Conservation (phyloP, 441 rosid species). For the Kokia cookei region DNA sequence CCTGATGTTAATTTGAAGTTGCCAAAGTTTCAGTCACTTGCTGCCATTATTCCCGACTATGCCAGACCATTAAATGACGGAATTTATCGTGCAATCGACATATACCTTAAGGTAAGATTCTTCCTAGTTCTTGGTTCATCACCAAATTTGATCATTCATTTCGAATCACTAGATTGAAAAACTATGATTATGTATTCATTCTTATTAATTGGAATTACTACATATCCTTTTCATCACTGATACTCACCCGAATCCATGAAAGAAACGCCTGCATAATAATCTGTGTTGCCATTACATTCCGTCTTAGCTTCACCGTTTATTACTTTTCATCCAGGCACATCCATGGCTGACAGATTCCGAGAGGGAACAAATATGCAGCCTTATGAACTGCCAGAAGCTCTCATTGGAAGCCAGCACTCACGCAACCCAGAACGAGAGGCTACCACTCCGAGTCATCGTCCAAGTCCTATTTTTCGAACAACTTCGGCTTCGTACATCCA, state of each 20-base stretch:
- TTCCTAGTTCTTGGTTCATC: background rate
- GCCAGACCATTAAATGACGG: constrained; percentile 86
- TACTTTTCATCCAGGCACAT: constrained; percentile 56
- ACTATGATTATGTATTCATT: background rate
- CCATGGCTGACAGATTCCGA: constrained; percentile 84
- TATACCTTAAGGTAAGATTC: constrained; percentile 71
- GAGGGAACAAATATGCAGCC: constrained; percentile 72
- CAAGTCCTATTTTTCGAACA: constrained; percentile 93
- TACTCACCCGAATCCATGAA: background rate
- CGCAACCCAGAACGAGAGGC: constrained; percentile 93
- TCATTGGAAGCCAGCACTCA: constrained; percentile 92
- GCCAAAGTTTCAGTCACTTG: constrained; percentile 68
- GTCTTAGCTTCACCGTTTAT: background rate
- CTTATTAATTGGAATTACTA: background rate
- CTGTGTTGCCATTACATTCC: background rate
- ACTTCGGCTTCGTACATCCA: constrained; percentile 72
- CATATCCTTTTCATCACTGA: background rate
- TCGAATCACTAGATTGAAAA: background rate
- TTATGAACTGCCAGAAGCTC: constrained; percentile 88
- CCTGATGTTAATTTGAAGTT: constrained; percentile 83
- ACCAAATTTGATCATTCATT: background rate
- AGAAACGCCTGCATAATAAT: background rate
- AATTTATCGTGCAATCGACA: constrained; percentile 82
- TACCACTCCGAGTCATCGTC: constrained; percentile 79
- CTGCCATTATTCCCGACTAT: constrained; percentile 66